Evolutionary conservation across 768 basidiomycete genomes (phyloP), one percentile per base, ranked within the genome.

Genomic region (Amanita subjunquillea): DNA sequence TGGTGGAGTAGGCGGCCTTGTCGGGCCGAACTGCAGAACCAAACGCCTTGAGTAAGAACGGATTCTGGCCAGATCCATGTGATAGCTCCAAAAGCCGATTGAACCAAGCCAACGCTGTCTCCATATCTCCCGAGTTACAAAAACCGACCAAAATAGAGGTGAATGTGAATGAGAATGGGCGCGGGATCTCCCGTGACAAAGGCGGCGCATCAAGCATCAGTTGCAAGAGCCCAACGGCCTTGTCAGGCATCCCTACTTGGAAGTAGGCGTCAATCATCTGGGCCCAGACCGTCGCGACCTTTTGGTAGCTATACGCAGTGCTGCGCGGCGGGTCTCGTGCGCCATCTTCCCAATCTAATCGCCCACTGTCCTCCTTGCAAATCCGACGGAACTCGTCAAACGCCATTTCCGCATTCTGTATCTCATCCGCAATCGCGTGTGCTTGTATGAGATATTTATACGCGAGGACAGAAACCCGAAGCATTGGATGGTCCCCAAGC

Each of bases 201-300:
- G 71, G 67, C 0, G 71, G 52, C 1, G 76, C 68, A 51, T 77
- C 72, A 64, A 91, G 68, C 86, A 92, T 91, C 56, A 74, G 66
- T 51, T 86, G 81, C 39, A 93, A 67, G 2, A 92, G 64, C 22
- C 65, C 78, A 8, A 91, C 60, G 7, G 82, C 91, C 42, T 75
- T 77, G 20, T 78, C 79, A 0, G 85, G 74, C 48, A 80, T 67
- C 1, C 81, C 81, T 37, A 71, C 75, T 37, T 70, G 73, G 71
- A 93, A 84, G 64, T 87, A 84, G 0, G 82, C 75, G 45, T 80
- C 73, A 34, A 93, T 80, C 83, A 91, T 89, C 59, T 76, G 71
- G 57, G 88, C 87, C 80, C 80, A 91, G 2, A 83, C 52, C 54
- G n/a, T 61, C 51, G 42, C 10, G 8, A 41, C 6, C 9, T 20